These are phyloP conservation scores for Ophiostoma sp. DNA, from an alignment of 2,329 filamentous ascomycete species.

Conservation along the genomic window DNA sequence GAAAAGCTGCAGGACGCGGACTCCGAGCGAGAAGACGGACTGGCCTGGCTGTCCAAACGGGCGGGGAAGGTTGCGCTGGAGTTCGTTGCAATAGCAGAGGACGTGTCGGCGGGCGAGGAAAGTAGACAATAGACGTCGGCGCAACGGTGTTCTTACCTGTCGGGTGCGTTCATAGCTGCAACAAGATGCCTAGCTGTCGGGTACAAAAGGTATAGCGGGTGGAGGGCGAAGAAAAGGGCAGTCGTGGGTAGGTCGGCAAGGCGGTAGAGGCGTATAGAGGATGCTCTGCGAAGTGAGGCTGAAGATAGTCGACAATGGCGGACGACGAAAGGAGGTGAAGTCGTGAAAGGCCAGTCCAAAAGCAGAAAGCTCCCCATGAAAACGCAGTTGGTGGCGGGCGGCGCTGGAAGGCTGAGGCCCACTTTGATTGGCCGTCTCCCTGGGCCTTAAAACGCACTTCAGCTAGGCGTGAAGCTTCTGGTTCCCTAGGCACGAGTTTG, in stretches of 20 bases:
- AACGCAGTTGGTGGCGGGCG: neutral
- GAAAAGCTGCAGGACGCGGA: too few relatives aligned
- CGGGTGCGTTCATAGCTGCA: conserved; percentile 49
- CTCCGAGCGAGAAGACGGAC: too few relatives aligned
- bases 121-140: neutral
- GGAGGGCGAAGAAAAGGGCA: neutral
- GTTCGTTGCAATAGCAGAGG: neutral
- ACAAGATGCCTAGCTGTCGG: neutral
- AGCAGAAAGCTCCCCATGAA: conserved; percentile 9
- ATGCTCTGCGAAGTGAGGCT: neutral
- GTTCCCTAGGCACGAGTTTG: too few relatives aligned
- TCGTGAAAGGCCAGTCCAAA: conserved; percentile 1
- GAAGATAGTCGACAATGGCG: neutral
- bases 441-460: too few relatives aligned
- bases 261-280: neutral
- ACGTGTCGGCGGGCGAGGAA: neutral
- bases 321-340: neutral
- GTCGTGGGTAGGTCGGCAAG: neutral
- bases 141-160: conserved; percentile 41
- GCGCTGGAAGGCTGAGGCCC: neutral
- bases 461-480: too few relatives aligned
- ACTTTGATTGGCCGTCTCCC: neutral
- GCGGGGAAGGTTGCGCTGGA: too few relatives aligned
- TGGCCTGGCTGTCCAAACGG: too few relatives aligned
- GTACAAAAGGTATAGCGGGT: neutral